Conservation (phyloP, 306 rosid genomes). For the Styphnolobium japonicum region DNA sequence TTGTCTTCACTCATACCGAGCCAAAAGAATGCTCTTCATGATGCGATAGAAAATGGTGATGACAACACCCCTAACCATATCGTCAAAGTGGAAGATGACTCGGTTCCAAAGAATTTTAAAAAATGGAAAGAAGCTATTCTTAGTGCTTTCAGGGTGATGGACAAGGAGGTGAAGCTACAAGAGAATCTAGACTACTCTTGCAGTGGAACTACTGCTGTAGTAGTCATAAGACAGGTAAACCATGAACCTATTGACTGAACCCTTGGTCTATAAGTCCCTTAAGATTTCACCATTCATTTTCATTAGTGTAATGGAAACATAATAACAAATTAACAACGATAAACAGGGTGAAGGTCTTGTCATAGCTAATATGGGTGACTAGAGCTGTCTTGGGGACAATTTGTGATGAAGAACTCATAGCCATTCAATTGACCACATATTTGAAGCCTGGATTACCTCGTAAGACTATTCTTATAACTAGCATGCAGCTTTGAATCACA, state of each 20-base stretch:
- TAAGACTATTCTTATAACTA: conserved; percentile 29
- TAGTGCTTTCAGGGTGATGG: conserved; percentile 66
- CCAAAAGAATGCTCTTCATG: conserved; percentile 30
- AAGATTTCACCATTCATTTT: background rate
- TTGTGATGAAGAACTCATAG: conserved; percentile 37
- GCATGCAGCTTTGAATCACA: background rate
- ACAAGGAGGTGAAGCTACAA: conserved; percentile 62
- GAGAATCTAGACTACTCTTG: conserved; percentile 51
- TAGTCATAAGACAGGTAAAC: conserved; percentile 56
- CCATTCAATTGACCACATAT: conserved; percentile 70
- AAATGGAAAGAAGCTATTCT: conserved; percentile 48
- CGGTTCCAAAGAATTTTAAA: conserved; percentile 13
- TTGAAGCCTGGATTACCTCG: conserved; percentile 70
- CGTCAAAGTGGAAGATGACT: background rate
- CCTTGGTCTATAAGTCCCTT: background rate
- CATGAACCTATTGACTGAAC: background rate
- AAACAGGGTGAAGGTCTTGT: conserved; percentile 59
- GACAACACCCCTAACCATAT: background rate
- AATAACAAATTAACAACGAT: background rate
- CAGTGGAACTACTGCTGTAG: conserved; percentile 77
- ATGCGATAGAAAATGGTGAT: background rate
- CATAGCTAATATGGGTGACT: conserved; percentile 81
- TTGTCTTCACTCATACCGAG: conserved; percentile 46
- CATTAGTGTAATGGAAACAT: background rate
- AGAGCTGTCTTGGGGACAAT: conserved; percentile 76